These are phyloP conservation scores for Halenospora varia DNA, from an alignment of 495 filamentous ascomycete species.

Conservation along the genomic window DNA sequence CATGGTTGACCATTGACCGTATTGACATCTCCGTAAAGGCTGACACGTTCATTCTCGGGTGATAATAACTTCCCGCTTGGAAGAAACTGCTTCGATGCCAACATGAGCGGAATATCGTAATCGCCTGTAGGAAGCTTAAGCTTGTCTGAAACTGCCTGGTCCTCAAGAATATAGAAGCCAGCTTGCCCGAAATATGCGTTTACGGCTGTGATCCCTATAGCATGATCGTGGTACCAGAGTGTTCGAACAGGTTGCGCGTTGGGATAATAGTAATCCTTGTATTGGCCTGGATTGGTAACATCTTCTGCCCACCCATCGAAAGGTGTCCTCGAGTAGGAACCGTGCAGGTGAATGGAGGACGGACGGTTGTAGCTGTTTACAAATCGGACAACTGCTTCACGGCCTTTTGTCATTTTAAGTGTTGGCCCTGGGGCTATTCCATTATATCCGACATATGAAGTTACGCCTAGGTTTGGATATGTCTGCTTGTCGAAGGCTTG, in stretches of 20 bases:
- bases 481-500: conserved; percentile 39
- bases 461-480: conserved; percentile 41
- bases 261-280: conserved; percentile 59
- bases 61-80: conserved; percentile 41
- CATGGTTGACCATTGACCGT: conserved; percentile 55
- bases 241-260: conserved; percentile 45
- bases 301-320: conserved; percentile 57
- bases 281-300: conserved; percentile 40
- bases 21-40: conserved; percentile 50
- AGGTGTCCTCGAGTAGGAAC: conserved; percentile 40
- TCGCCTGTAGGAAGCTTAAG: conserved; percentile 42
- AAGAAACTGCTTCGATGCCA: conserved; percentile 46
- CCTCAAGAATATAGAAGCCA: conserved; percentile 36
- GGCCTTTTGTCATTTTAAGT: conserved; percentile 38
- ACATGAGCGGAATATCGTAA: conserved; percentile 48
- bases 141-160: conserved; percentile 9
- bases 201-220: conserved; percentile 38
- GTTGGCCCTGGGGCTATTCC: conserved; percentile 51
- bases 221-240: conserved; percentile 59
- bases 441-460: conserved; percentile 48
- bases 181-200: conserved; percentile 53
- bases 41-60: conserved; percentile 33
- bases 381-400: conserved; percentile 47
- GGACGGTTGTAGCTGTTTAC: conserved; percentile 41
- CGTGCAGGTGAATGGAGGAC: conserved; percentile 48